phyloP scores from a whole-genome alignment of 2,329 filamentous ascomycete genomes.

The Colletotrichum sp. region DNA sequence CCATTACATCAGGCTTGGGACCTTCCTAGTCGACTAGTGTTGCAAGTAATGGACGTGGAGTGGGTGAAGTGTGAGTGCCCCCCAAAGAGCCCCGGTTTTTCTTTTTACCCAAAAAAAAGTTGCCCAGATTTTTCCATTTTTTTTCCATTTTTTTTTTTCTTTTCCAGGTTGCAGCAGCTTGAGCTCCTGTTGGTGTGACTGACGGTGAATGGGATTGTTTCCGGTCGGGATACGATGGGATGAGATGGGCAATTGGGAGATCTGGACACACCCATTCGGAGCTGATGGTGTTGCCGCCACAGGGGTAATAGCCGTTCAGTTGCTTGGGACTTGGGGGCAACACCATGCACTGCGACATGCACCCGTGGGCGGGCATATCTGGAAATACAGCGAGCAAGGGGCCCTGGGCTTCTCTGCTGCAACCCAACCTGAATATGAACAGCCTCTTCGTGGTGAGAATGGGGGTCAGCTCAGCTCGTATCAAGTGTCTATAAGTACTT shows the following conservation, averaged over 20 bases:
- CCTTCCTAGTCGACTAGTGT: not conserved
- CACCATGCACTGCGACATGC: not conserved
- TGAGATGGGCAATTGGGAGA: not conserved
- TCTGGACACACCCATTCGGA: slow-evolving; percentile 5
- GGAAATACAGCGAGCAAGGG: not conserved
- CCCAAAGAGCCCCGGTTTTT: not conserved
- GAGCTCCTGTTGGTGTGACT: slow-evolving; percentile 5
- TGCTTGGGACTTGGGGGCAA: not conserved
- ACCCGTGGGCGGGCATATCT: not conserved
- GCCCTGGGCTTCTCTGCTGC: not conserved
- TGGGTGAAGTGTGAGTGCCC: not conserved
- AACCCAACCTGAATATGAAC: not conserved
- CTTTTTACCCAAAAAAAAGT: not conserved
- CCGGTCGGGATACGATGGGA: slow-evolving; percentile 12
- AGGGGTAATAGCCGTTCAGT: not conserved
- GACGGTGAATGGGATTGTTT: slow-evolving; percentile 17
- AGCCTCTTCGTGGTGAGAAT: not conserved
- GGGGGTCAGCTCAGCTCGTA: not conserved
- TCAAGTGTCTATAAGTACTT: not conserved
- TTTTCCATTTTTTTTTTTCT: not conserved
- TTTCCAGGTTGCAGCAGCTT: not conserved
- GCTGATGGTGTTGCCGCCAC: not conserved
- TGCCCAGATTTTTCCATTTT: not conserved
- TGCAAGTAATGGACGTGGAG: slow-evolving; percentile 13
- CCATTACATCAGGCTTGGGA: not conserved